Conservation (phyloP, 2,329 filamentous ascomycete genomes). For the Trichophyton benhamiae region DNA sequence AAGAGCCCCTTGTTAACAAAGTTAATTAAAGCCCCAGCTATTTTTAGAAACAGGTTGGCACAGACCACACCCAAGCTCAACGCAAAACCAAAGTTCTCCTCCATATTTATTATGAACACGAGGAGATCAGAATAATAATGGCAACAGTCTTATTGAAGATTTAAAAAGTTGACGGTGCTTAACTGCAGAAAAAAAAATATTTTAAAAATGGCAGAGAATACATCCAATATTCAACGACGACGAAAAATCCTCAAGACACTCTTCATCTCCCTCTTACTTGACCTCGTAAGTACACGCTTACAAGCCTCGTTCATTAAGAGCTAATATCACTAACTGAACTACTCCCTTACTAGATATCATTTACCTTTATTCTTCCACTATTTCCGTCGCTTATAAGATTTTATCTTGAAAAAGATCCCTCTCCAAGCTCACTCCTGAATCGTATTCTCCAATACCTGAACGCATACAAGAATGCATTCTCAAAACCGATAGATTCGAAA, state of each 20-base stretch:
- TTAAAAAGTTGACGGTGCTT: neutral
- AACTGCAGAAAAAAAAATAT: neutral
- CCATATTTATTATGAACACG: neutral
- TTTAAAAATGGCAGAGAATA: constrained; percentile 5
- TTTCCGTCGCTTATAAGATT: constrained; percentile 93
- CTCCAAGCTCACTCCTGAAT: constrained; percentile 57
- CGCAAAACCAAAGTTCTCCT: neutral
- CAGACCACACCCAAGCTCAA: neutral
- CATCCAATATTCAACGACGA: constrained; percentile 48
- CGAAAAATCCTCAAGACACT: constrained; percentile 78
- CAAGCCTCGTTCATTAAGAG: neutral
- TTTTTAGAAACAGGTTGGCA: neutral
- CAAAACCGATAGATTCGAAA: constrained; percentile 81
- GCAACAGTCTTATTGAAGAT: neutral
- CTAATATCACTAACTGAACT: neutral
- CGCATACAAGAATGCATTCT: constrained; percentile 86
- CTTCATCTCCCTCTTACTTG: constrained; percentile 76
- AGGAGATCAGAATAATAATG: neutral
- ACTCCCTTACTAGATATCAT: constrained; percentile 59
- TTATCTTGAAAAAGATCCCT: constrained; percentile 70
- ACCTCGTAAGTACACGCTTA: constrained; percentile 53
- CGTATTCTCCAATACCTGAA: constrained; percentile 73
- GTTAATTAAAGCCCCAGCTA: neutral
- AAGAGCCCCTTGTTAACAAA: neutral
- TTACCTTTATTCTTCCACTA: constrained; percentile 93